Evolutionary conservation across 2,329 filamentous ascomycete species (phyloP), one percentile per base, ranked within the genome.

Genomic region (Scopulariopsis brevicaulis): DNA sequence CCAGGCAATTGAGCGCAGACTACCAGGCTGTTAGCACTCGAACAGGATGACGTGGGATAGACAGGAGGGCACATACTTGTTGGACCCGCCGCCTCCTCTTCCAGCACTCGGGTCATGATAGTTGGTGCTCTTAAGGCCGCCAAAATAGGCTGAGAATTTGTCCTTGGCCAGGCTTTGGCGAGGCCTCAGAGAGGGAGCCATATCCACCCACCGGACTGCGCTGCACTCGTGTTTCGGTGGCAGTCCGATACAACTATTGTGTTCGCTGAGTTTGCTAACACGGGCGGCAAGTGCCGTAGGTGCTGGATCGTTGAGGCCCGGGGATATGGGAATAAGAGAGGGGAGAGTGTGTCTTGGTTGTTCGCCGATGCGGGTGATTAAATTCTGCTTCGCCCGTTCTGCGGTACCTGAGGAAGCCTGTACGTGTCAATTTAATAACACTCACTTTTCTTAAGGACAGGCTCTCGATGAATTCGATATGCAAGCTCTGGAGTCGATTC

Each of bases 1-100:
- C 93, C 93, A 97, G 46, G 89, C 86, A 63, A 97, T 85, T 1
- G 87, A 86, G 48, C 89, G 84, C 59, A 95, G 78, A 62, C 86
- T 90, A 62, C 57, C 59, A 35, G 32, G 53, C 28, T 51, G 34
- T 37, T 50, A 24, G 35, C 22, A 2, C 7, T 24, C 6, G n/a
- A 22, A 12, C 5, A 22, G 12, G n/a, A 50, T 7, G 20, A 12
- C 3, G 20, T 50, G 46, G 22, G 46, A 50, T 6, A n/a, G 20
- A 24, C 11, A 6, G 22, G 60, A 32, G 40, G 53, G 55, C 24
- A 15, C 51, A 20, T 54, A 18, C 51, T 53, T 53, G 51, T 53
- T 24, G 7, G 28, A 15, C 12, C 73, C 74, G 8, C 79, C 78
- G 12, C 74, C 74, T 11, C 79, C 78, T 63, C 83, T 75, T 25